Percentiles rank a stretch among this genome's conserved stretches.
Evolutionary conservation across 1,284 basidiomycete species (phyloP).

Genomic region (Sporisorium exsertum): DNA sequence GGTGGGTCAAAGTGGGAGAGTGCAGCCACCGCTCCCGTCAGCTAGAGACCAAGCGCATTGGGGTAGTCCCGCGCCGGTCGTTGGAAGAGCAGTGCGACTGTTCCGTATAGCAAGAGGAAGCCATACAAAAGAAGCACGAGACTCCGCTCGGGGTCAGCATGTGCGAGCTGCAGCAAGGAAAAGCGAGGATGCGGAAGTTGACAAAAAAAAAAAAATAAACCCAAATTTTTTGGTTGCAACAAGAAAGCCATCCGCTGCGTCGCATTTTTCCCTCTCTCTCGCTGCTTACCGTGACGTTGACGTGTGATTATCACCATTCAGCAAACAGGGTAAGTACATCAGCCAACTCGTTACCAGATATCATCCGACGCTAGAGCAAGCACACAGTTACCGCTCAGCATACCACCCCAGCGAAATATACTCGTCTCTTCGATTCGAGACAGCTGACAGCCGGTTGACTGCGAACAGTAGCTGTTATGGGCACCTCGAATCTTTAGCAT

Average conservation of each 20-base stretch:
- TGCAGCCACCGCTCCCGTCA: too few relatives aligned
- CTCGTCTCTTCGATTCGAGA: not conserved
- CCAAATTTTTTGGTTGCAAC: not conserved
- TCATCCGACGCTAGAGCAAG: not conserved
- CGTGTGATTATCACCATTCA: not conserved
- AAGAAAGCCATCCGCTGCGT: not conserved
- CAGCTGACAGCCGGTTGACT: not conserved
- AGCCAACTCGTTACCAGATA: not conserved
- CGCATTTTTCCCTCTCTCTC: not conserved
- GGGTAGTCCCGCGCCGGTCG: not conserved
- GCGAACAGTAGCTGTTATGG: not conserved
- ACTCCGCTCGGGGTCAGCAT: slow-evolving; percentile 8
- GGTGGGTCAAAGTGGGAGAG: not conserved
- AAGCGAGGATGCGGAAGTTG: not conserved
- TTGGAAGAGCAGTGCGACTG: not conserved
- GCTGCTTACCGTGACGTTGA: not conserved
- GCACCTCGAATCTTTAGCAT: not conserved
- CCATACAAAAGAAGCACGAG: not conserved
- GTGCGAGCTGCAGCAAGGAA: not conserved
- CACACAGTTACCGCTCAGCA: not conserved
- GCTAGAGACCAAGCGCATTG: not conserved
- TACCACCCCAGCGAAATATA: too few relatives aligned
- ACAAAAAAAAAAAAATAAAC: not conserved
- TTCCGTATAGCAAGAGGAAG: not conserved
- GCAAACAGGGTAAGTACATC: too few relatives aligned